A percentile compares a stretch with the other conserved stretches of the same genome.
phyloP scores from a whole-genome alignment of 2,329 filamentous ascomycete species.

The Elsinoe necatrix region DNA sequence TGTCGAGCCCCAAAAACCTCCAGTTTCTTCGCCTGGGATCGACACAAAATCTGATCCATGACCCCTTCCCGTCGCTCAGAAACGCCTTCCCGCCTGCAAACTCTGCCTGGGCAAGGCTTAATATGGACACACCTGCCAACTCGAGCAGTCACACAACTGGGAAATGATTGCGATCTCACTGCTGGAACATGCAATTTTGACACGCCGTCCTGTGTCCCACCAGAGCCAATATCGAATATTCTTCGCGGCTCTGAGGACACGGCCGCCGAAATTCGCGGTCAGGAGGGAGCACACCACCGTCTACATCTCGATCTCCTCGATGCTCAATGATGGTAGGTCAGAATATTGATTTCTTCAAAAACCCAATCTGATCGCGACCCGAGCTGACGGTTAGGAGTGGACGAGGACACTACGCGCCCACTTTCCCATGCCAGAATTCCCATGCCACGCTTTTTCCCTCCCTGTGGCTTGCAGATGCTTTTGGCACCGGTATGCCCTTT shows the following conservation, averaged over 20 bases:
- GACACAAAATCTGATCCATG: slow-evolving; percentile 4
- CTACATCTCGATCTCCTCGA: neutral
- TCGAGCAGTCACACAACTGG: slow-evolving; percentile 1
- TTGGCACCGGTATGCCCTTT: neutral
- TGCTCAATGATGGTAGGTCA: neutral
- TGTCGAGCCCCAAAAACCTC: neutral
- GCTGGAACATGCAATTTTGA: slow-evolving; percentile 1
- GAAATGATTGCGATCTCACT: neutral
- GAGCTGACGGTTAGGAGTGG: neutral
- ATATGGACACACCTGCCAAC: slow-evolving; percentile 3
- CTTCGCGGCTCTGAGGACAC: neutral
- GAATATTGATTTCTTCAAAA: neutral
- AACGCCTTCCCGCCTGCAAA: neutral
- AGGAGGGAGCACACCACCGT: neutral
- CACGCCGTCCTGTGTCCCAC: neutral
- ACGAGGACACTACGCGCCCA: neutral
- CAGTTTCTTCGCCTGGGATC: neutral
- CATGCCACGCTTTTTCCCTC: neutral
- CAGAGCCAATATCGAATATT: slow-evolving; percentile 1
- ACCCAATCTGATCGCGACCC: neutral
- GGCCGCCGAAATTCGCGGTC: neutral
- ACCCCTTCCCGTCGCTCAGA: neutral
- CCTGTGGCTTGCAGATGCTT: neutral
- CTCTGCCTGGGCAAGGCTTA: neutral
- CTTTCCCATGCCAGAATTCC: neutral